phyloP scores from a whole-genome alignment of 164 flowering plant genomes.

The Chimonanthus praecox region DNA sequence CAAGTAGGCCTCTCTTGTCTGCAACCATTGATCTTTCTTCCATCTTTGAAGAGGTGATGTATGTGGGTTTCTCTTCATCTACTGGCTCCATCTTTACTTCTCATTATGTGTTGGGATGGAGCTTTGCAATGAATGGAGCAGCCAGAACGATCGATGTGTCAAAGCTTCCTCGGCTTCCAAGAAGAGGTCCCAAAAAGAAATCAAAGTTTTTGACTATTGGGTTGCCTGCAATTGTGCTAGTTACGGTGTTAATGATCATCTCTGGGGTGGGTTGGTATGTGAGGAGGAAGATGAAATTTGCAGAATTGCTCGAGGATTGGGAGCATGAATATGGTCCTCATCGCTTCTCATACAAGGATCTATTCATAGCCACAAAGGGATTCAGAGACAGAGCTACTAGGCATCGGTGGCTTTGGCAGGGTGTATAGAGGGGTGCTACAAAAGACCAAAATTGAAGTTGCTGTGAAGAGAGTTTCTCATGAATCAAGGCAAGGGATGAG shows the following conservation, averaged over 20 bases:
- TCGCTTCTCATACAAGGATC: conserved; percentile 28
- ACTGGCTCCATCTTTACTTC: not conserved
- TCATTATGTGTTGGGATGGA: conserved; percentile 16
- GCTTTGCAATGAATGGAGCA: conserved; percentile 9
- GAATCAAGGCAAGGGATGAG: conserved; percentile 59
- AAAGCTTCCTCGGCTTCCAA: conserved; percentile 5
- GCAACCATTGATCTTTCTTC: not conserved
- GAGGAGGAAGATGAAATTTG: conserved; percentile 24
- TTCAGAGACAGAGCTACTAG: conserved; percentile 38
- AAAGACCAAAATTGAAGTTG: conserved; percentile 29
- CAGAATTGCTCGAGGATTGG: conserved; percentile 43
- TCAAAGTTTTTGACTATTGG: not conserved
- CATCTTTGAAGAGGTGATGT: not conserved
- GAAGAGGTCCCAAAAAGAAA: not conserved
- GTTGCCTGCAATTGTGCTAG: not conserved
- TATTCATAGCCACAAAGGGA: conserved; percentile 36
- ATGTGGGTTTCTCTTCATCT: conserved; percentile 8
- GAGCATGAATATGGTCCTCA: conserved; percentile 29
- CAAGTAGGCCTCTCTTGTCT: not conserved
- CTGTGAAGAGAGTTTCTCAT: conserved; percentile 62
- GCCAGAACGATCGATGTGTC: conserved; percentile 9
- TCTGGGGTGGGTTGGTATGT: conserved; percentile 8
- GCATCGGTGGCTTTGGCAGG: conserved; percentile 49
- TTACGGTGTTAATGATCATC: conserved; percentile 4
- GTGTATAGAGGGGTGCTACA: conserved; percentile 63